Evolutionary conservation across 352 stramenopile species (phyloP), one percentile per base, ranked within the genome.

Genomic region (Pythium chondricola): DNA sequence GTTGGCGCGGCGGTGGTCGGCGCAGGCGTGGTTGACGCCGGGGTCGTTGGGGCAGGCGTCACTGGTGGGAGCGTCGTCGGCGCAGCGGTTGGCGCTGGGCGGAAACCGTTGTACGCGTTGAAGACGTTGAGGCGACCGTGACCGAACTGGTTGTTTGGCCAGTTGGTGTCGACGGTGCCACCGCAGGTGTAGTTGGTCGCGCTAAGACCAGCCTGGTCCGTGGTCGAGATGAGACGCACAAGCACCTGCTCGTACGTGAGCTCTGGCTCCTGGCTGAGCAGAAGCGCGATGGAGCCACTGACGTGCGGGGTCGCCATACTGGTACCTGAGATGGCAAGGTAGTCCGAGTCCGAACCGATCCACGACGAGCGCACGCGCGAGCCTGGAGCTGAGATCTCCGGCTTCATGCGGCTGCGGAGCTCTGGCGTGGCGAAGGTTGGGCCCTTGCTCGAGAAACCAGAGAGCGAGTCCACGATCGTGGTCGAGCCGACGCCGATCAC

Each of bases 301-400:
- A 61, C 53, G 27, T 70, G 62, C 6, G 62, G 62, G 10, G 62
- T 50, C 11, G 62, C 62, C 59, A 68, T 67, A 20, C 26, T 52
- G 16, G 62, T 71, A 10, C 62, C 62, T 3, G 47, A 59, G 17
- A 53, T 39, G 3, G 40, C 33, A 16, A 25, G 30, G 48, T 64
- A 64, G 31, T 3, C 38, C 4, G 40, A 39, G 43, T 68, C 52
- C 20, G 21, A 30, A 1, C 32, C 41, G 32, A 43, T 58, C 18
- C 24, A 41, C 2, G 58, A 32, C 1, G 58, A 64, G 9, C 26
- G 36, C 9, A 63, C 59, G 13, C 27, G 22, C 6, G 21, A n/a
- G 20, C 46, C 46, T 39, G 46, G 46, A 13, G 48, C 48, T 18
- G 36, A 63, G 29, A 71, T 40, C 7, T 63, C 52, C 10, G 62